Percentiles rank a stretch among this genome's conserved stretches.
Conservation (phyloP, 164 flowering plant species). For the Nelumbo lutea region DNA sequence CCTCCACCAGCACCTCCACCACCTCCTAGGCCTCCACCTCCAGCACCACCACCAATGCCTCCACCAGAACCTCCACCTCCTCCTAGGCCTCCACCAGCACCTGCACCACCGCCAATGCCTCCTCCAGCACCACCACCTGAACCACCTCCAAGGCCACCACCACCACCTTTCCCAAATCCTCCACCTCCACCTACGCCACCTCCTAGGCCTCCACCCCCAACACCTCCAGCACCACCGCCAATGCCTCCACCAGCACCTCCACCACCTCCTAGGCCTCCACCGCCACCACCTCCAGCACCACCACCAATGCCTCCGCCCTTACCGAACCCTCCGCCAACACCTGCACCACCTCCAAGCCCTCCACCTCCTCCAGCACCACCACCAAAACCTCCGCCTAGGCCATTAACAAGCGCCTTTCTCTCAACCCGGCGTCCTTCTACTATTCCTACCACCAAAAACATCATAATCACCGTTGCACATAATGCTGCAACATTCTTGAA, state of each 20-base stretch:
- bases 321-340: conserved; percentile 8
- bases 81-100: no score
- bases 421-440: conserved; percentile 17
- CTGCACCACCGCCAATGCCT: no score
- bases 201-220: no score
- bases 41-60: no score
- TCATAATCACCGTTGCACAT: neutral
- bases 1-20: no score
- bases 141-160: no score
- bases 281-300: conserved; percentile 5
- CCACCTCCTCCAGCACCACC: conserved; percentile 13
- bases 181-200: no score
- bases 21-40: no score
- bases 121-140: no score
- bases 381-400: neutral
- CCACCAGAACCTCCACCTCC: no score
- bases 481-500: conserved; percentile 1
- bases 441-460: conserved; percentile 10
- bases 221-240: no score
- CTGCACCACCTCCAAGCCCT: conserved; percentile 1
- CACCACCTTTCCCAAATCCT: no score
- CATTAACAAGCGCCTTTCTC: conserved; percentile 2
- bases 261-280: conserved; percentile 5
- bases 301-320: conserved; percentile 5
- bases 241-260: neutral